A percentile compares a stretch with the other conserved stretches of the same genome.
Evolutionary conservation across 2,329 filamentous ascomycete genomes (phyloP).

Genomic region (Trichoderma hamatum): DNA sequence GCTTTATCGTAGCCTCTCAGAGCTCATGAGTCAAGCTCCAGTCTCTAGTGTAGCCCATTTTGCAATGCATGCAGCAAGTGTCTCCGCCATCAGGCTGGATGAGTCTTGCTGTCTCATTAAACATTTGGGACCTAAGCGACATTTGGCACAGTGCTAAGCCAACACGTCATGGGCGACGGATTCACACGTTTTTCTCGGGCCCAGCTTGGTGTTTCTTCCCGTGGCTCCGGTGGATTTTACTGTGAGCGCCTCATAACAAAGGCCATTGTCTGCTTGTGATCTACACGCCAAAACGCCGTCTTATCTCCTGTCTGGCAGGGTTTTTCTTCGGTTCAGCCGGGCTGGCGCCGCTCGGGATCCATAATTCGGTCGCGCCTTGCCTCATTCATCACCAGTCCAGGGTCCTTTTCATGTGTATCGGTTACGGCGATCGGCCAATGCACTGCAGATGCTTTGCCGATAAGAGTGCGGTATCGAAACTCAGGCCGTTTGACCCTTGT

Average conservation of each 20-base stretch:
- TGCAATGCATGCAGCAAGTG: constrained; percentile 19
- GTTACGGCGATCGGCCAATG: constrained; percentile 10
- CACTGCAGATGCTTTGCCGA: constrained; percentile 6
- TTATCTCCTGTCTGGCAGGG: constrained; percentile 15
- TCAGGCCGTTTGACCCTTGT: neutral
- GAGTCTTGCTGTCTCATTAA: constrained; percentile 12
- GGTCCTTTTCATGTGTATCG: constrained; percentile 4
- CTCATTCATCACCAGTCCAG: constrained; percentile 8
- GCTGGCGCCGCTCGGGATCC: constrained; percentile 10
- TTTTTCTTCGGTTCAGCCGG: constrained; percentile 15
- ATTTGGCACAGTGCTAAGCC: neutral
- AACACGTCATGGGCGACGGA: neutral
- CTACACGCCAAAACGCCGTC: constrained; percentile 10
- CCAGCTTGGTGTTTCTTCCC: neutral
- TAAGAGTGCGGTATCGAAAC: neutral
- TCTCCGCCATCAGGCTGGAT: constrained; percentile 17
- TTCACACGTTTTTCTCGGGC: neutral
- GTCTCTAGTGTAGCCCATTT: neutral
- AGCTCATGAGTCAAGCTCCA: constrained; percentile 21
- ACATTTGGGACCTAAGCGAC: neutral
- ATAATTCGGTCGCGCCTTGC: constrained; percentile 17
- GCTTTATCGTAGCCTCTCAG: constrained; percentile 10
- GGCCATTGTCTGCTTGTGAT: neutral
- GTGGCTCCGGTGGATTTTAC: neutral
- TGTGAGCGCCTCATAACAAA: neutral